phyloP scores from a whole-genome alignment of 306 rosid genomes.

The Castanea crenata region DNA sequence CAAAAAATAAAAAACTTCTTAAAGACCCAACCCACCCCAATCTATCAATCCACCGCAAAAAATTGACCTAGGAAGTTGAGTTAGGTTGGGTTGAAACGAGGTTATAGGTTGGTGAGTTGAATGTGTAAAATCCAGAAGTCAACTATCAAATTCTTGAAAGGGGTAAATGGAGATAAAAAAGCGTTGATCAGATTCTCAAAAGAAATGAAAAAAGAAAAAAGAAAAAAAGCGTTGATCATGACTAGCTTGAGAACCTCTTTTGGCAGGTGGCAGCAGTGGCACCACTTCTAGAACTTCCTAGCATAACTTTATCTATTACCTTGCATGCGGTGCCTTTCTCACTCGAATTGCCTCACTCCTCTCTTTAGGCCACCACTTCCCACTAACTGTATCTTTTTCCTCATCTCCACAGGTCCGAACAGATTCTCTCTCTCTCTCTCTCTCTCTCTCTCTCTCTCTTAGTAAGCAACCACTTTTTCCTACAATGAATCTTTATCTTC shows the following conservation, averaged over 20 bases:
- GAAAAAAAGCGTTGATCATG: background rate
- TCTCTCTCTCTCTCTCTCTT: background rate
- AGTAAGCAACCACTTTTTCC: no score
- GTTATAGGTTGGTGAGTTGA: no score
- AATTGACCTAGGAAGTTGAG: no score
- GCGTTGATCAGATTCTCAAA: background rate
- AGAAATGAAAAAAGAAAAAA: no score
- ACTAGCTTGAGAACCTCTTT: background rate
- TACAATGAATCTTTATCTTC: no score
- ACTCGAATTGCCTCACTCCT: background rate
- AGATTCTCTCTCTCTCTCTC: background rate
- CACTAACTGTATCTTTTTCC: background rate
- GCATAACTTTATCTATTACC: background rate
- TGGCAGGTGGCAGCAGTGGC: background rate
- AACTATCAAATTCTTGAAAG: background rate
- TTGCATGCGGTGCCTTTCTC: background rate
- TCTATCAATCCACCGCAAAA: no score
- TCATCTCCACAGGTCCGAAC: background rate
- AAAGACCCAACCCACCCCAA: no score
- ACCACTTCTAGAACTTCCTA: no score
- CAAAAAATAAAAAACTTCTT: no score
- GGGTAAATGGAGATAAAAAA: background rate
- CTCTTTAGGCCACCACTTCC: background rate
- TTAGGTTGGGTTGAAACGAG: no score
- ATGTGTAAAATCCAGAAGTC: background rate